Evolutionary conservation across 768 basidiomycete genomes (phyloP).

Genomic region (Tylopilus intermedius): DNA sequence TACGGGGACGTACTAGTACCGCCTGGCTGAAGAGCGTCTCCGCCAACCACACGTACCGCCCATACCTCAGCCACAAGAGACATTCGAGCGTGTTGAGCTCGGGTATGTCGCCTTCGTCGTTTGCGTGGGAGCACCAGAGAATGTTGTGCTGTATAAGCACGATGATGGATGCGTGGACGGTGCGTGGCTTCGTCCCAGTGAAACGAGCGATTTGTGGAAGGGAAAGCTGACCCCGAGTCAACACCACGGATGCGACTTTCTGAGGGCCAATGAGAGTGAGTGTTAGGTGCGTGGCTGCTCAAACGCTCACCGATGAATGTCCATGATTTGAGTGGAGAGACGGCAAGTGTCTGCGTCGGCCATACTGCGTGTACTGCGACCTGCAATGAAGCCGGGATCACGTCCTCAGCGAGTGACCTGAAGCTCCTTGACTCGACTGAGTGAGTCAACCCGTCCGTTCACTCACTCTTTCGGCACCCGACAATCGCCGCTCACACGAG

Average conservation of each 20-base stretch:
- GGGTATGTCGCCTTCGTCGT: conserved; percentile 68
- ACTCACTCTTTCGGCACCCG: neutral
- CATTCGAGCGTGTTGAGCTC: conserved; percentile 85
- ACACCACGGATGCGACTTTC: conserved; percentile 68
- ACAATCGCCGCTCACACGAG: neutral
- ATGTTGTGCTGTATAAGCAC: conserved; percentile 89
- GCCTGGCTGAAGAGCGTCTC: conserved; percentile 63
- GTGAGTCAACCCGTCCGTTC: too few relatives aligned
- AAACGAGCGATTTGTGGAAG: conserved; percentile 62
- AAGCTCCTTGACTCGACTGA: neutral
- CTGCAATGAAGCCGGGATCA: too few relatives aligned
- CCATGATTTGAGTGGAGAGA: conserved; percentile 58
- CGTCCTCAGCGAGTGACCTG: conserved; percentile 10
- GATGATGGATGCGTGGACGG: conserved; percentile 64
- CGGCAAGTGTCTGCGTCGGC: conserved; percentile 58
- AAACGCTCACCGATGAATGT: conserved; percentile 55
- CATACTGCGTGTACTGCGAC: conserved; percentile 34
- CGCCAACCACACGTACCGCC: conserved; percentile 71
- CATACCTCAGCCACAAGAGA: conserved; percentile 75
- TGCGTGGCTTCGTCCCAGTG: conserved; percentile 61
- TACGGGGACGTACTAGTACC: conserved; percentile 41
- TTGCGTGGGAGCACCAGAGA: conserved; percentile 74
- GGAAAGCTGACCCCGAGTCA: conserved; percentile 81
- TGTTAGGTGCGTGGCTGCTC: neutral
- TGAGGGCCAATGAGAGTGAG: conserved; percentile 27